Evolutionary conservation across 768 basidiomycete genomes (phyloP), one percentile per base, ranked within the genome.

Genomic region (Tephrocybe sp.): DNA sequence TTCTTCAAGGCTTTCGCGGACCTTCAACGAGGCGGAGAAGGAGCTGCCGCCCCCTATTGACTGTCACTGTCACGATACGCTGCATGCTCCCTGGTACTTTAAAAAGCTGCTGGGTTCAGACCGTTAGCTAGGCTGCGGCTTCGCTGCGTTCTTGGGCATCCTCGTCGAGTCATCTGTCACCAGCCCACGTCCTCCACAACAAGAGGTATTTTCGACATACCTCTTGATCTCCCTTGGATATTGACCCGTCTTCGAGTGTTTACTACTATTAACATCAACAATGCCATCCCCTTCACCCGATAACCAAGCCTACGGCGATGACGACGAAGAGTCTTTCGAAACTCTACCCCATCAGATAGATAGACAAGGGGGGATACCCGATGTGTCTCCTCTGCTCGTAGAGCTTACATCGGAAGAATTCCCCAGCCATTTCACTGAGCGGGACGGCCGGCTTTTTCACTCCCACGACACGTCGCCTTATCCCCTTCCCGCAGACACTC

Each of bases 401-500:
- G 80, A 85, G 58, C 51, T 88, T 8, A 62, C 55, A 25, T 15
- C 66, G 33, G 71, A 79, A 18, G 85, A 88, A 2, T 83, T 86
- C 57, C 80, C 84, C 0, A 45, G 37, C 11, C 83, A 82, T 68
- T 90, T 90, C 57, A 58, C 58, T 26, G 83, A 88, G 56, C 70
- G 73, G 6, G 71, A 75, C 57, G 81, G 76, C 26, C 76, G 86
- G 32, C 80, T 88, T 65, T 90, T 84, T 68, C 83, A 84, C 72
- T 84, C 85, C 60, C 79, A 81, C 71, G 69, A 71, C 67, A 68
- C 60, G 56, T 76, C 80, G 39, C 84, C 83, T 43, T 92, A 91
- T 63, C 83, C 84, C 11, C 70, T 92, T 42, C 90, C 90, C 38
- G 83, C 84, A 4, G 89, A 92, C 65, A 74, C 77, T 15, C 72